Base-by-base conservation (phyloP, 2,329 filamentous ascomycete species). In the Xylaria arbuscula region DNA sequence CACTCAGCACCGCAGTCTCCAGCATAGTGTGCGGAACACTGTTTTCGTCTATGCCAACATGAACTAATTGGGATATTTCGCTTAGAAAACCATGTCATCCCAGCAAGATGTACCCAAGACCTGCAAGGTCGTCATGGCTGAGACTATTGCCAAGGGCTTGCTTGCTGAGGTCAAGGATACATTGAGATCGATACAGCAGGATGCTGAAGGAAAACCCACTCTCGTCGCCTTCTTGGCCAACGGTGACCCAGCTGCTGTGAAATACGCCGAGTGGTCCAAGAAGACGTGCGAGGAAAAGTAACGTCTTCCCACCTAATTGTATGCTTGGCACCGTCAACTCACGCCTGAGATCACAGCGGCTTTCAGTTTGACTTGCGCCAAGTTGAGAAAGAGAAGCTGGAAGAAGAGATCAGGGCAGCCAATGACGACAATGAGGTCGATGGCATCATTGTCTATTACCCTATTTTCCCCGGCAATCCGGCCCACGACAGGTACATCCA, bases 371-470 rank as follows among this genome's bases (percentile, higher is more conserved):
- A 94, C 74, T 88, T 98, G 68, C 92, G 92, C 74, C 88, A 90
- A 77, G 90, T 97, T 61, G 88, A 92, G 76, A 95, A 95, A 79
- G 94, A 98, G 78, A 86, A 90, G 55, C 92, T 98, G 71, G 96
- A 99, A 84, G 93, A 97, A 75, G 90, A 91, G 72, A 92, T 99
- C 77, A 88, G 95, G 73, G 86, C 87, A 73, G 95, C 95, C 78
- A 99, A 99, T 81, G 83, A 87, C 38, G 93, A 98, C 80, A 79
- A 86, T 65, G 78, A 82, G 17, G 89, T 98, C 71, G 93, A 97
- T 81, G 95, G 88, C 75, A 97, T 98, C 78, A 97, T 99, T 73
- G 93, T 99, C 78, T 99, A 99, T 87, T 99, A 98, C 81, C 96
- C 96, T 64, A 97, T 99, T 82, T 98, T 98, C 80, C 86, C 86